Evolutionary conservation across 164 flowering plant genomes (phyloP).

Genomic region (Magnolia sinica): DNA sequence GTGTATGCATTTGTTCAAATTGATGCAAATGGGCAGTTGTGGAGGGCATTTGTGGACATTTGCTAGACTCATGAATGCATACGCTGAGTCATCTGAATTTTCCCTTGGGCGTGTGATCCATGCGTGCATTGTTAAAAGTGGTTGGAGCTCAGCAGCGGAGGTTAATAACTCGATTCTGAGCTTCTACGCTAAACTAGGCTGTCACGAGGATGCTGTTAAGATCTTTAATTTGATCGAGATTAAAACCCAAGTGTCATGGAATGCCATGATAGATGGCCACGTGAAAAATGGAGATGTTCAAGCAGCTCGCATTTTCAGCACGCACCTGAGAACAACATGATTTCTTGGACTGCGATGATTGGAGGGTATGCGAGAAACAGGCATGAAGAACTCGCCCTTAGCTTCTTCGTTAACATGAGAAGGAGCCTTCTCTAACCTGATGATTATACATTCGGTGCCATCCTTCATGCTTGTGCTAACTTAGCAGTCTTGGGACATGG

Average conservation of each 20-base stretch:
- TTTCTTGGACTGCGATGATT: slow-evolving; percentile 78
- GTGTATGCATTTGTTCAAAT: slow-evolving; percentile 42
- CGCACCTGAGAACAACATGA: slow-evolving; percentile 47
- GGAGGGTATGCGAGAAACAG: slow-evolving; percentile 60
- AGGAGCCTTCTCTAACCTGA: slow-evolving; percentile 41
- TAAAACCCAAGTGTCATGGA: slow-evolving; percentile 62
- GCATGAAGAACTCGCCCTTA: slow-evolving; percentile 41
- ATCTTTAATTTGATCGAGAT: slow-evolving; percentile 31
- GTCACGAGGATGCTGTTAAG: slow-evolving; percentile 37
- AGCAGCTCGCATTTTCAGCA: slow-evolving; percentile 47
- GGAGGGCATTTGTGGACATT: slow-evolving; percentile 60
- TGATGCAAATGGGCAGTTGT: slow-evolving; percentile 33
- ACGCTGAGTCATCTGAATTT: slow-evolving; percentile 32
- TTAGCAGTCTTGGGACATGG: slow-evolving; percentile 51
- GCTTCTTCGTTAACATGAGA: slow-evolving; percentile 44
- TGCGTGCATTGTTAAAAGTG: slow-evolving; percentile 41
- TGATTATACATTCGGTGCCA: slow-evolving; percentile 57
- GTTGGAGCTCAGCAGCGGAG: slow-evolving; percentile 58
- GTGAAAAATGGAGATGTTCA: slow-evolving; percentile 51
- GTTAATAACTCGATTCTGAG: slow-evolving; percentile 57
- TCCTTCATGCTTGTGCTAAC: slow-evolving; percentile 64
- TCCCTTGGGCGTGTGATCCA: slow-evolving; percentile 48
- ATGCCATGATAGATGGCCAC: slow-evolving; percentile 59
- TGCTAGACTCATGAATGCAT: slow-evolving; percentile 52
- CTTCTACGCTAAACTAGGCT: slow-evolving; percentile 46